Evolutionary conservation across 441 rosid genomes (phyloP), one percentile per base, ranked within the genome.

Genomic region (Raphanus hybrid): DNA sequence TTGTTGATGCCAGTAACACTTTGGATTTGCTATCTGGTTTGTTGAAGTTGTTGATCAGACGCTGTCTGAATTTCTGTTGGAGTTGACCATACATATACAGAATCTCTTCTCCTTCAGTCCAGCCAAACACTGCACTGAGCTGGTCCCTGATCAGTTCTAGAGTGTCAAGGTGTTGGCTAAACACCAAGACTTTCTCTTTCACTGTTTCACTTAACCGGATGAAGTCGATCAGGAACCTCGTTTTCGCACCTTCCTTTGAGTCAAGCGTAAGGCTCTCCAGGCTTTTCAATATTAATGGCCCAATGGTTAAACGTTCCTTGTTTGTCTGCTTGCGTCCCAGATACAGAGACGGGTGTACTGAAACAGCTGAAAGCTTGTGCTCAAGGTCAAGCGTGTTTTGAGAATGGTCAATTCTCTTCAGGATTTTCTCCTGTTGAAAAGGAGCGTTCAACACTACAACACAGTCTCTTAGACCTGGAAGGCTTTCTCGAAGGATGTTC

Each of bases 1-100:
- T 87, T 18, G 73, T 89, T 6, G 97, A 89, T 52, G 98, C 97
- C 62, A 92, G 87, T 82, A 94, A 41, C 69, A 94, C 91, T 82
- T 79, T 88, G 14, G 87, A 70, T 58, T 83, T 69, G 52, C 87
- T 89, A 1, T 14, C 69, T 1, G 84, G 86, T 41, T 86, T 77
- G 52, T 94, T 92, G 76, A 92, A 91, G 35, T 68, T 45, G 34
- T 82, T 83, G 12, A 94, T 91, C 37, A 80, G 16, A 39, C 60
- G 37, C 68, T 89, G 95, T 15, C 96, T 88, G 37, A 82, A 79
- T 37, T 67, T 81, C 11, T 67, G 18, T 1, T 89, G 84, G 3
- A 78, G 61, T 37, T 77, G 11, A 8, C 98, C 97, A 60, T 85
- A 52, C 90, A 94, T 89, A 27, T 39, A 67, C 20, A 90, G 15